Percentiles rank a stretch among this genome's conserved stretches.
Evolutionary conservation across 306 rosid species (phyloP).

Genomic region (Carpinus fangiana): DNA sequence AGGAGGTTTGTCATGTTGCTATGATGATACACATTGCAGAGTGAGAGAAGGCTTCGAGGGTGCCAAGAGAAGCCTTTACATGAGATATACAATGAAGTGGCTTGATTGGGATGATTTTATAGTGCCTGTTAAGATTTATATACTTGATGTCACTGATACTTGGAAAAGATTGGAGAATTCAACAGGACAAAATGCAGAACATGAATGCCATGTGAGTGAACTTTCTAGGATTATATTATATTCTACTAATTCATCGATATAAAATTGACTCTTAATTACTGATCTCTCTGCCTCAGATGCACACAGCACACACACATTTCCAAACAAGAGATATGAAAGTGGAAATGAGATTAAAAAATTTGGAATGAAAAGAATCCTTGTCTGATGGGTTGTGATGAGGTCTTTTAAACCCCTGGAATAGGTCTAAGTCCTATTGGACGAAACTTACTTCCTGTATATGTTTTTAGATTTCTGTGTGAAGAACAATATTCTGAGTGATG

Average conservation of each 20-base stretch:
- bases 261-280: background rate
- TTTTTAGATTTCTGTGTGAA: background rate
- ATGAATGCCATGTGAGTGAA: slow-evolving; percentile 50
- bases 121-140: slow-evolving; percentile 66
- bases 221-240: background rate
- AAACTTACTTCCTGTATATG: background rate
- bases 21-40: slow-evolving; percentile 54
- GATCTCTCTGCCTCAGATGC: background rate
- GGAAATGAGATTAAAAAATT: background rate
- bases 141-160: slow-evolving; percentile 67
- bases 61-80: slow-evolving; percentile 51
- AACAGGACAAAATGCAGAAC: slow-evolving; percentile 19
- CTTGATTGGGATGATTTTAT: slow-evolving; percentile 62
- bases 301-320: background rate
- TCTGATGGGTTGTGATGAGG: background rate
- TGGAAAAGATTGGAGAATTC: slow-evolving; percentile 26
- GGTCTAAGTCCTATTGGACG: background rate
- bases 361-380: background rate
- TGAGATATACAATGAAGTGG: slow-evolving; percentile 75
- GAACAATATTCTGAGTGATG: background rate
- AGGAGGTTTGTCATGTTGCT: slow-evolving; percentile 69
- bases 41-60: slow-evolving; percentile 49
- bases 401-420: background rate
- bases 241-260: background rate
- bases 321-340: background rate